Evolutionary conservation across 228 moss, liverwort and hornwort genomes (phyloP).

Genomic region (Sphagnum fallax): DNA sequence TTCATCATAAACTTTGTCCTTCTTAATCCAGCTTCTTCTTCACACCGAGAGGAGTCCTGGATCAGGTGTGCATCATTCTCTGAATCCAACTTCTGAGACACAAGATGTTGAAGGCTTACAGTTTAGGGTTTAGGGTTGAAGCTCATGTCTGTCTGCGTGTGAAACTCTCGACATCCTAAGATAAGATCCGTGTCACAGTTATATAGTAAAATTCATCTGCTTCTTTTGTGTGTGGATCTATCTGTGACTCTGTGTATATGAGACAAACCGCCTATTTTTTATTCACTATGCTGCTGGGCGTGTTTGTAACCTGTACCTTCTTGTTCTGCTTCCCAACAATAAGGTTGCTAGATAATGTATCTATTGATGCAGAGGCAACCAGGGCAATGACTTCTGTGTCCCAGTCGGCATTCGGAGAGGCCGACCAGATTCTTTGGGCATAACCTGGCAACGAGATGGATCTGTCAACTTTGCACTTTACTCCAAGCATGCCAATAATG

Average conservation of each 20-base stretch:
- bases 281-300: no score
- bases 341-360: neutral
- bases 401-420: conserved; percentile 80
- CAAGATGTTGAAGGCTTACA: neutral
- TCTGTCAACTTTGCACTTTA: conserved; percentile 75
- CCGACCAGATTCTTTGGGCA: conserved; percentile 69
- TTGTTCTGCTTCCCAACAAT: no score
- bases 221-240: no score
- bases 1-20: conserved; percentile 80
- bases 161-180: no score
- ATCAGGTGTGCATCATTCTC: conserved; percentile 34
- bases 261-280: no score
- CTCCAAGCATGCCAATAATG: conserved; percentile 64
- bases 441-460: conserved; percentile 47
- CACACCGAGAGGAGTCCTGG: conserved; percentile 39
- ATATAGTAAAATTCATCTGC: no score
- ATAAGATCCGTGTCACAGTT: no score
- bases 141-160: neutral
- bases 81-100: no score
- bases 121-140: conserved; percentile 2
- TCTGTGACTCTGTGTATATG: no score
- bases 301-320: no score
- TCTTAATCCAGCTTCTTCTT: conserved; percentile 35
- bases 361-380: conserved; percentile 39
- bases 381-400: conserved; percentile 73